phyloP scores from a whole-genome alignment of 345 rosid genomes.

The Citrus australasica region DNA sequence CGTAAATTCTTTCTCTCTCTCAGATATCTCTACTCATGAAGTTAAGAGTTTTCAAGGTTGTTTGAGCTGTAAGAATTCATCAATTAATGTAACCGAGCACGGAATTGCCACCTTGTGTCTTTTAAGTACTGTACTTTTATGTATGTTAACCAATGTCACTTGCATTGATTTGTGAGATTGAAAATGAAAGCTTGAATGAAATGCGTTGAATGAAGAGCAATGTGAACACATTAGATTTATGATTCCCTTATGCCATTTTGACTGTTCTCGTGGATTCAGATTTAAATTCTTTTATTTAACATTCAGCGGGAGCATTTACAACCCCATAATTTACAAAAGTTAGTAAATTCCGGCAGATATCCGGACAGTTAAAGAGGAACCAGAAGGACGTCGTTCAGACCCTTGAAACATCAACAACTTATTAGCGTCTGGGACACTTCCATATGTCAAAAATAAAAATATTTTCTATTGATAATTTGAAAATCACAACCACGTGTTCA shows the following conservation, averaged over 20 bases:
- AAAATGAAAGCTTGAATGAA: not conserved
- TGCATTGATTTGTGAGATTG: not conserved
- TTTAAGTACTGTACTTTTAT: not conserved
- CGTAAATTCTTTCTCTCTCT: not conserved
- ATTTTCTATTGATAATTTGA: not conserved
- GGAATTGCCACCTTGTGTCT: not conserved
- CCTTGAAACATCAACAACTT: constrained; percentile 13
- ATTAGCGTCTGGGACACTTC: not conserved
- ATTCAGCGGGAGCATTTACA: not conserved
- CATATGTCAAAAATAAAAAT: not conserved
- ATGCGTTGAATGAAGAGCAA: not conserved
- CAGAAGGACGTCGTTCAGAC: not conserved
- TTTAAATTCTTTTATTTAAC: not conserved
- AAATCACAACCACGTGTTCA: constrained; percentile 3
- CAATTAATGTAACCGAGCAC: not conserved
- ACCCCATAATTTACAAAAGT: not conserved
- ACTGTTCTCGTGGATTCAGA: not conserved
- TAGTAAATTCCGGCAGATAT: constrained; percentile 14
- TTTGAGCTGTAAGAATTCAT: not conserved
- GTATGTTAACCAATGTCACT: not conserved
- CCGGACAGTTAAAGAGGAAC: not conserved
- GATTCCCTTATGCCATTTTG: not conserved
- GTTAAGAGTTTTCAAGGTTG: not conserved
- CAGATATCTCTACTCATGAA: not conserved
- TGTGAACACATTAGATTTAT: not conserved